Evolutionary conservation across 1,284 basidiomycete species (phyloP).

Genomic region (Erythrobasidium hasegawianum): DNA sequence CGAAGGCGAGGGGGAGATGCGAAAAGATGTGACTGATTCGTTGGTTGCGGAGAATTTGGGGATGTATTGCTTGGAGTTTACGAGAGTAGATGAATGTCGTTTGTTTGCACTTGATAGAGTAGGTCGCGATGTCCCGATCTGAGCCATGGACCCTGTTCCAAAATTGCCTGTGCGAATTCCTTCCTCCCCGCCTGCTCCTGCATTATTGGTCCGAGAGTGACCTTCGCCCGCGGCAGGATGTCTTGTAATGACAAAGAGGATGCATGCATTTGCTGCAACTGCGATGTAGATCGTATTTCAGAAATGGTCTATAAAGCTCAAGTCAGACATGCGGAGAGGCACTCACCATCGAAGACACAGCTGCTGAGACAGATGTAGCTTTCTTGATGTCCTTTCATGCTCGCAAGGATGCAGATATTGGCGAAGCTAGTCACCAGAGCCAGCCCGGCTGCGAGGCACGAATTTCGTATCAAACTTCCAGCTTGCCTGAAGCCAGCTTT

Average conservation of each 20-base stretch:
- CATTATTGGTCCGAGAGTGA: not conserved
- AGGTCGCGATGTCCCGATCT: not conserved
- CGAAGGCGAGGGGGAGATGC: not conserved
- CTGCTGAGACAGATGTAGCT: constrained; percentile 59
- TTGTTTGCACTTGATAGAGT: not conserved
- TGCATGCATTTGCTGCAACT: constrained; percentile 36
- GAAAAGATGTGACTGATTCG: not conserved
- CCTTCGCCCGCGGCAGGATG: constrained; percentile 5
- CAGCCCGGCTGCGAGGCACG: constrained; percentile 52
- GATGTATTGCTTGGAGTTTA: not conserved
- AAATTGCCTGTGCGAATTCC: no score
- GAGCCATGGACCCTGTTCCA: not conserved
- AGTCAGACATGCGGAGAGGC: not conserved
- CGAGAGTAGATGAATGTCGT: not conserved
- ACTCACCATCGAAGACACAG: constrained; percentile 53
- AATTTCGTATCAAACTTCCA: constrained; percentile 36
- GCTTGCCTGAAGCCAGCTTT: constrained; percentile 49
- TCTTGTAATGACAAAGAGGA: constrained; percentile 37
- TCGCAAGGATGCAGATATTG: constrained; percentile 57
- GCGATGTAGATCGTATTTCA: not conserved
- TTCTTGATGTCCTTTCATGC: constrained; percentile 55
- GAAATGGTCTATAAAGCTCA: not conserved
- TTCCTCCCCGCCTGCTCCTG: not conserved
- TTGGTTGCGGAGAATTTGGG: not conserved
- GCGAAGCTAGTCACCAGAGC: constrained; percentile 51